A percentile compares a stretch with the other conserved stretches of the same genome.
Conservation (phyloP, 768 basidiomycete genomes). For the Lactifluus volemus region DNA sequence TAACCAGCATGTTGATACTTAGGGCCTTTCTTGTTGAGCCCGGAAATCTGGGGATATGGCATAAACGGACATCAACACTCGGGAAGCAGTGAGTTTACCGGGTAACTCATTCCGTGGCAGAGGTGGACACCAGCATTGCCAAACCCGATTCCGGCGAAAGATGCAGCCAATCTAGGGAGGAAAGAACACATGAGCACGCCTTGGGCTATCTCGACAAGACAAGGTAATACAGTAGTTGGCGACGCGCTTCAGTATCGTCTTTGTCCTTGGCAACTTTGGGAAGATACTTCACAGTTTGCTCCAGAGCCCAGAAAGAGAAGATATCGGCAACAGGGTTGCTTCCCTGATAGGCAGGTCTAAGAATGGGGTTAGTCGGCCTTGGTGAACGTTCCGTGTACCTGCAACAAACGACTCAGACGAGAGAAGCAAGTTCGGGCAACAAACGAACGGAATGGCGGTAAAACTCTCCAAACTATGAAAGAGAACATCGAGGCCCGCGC, state of each 20-base stretch:
- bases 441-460: slow-evolving; percentile 79
- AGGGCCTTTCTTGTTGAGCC: slow-evolving; percentile 89
- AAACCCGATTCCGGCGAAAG: slow-evolving; percentile 93
- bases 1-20: slow-evolving; percentile 92
- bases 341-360: slow-evolving; percentile 89
- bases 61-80: background rate
- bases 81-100: slow-evolving; percentile 36
- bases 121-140: slow-evolving; percentile 90
- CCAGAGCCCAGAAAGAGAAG: slow-evolving; percentile 90
- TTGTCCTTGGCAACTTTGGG: slow-evolving; percentile 77
- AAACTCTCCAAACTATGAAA: slow-evolving; percentile 96
- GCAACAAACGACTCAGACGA: slow-evolving; percentile 3
- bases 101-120: slow-evolving; percentile 86
- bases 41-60: slow-evolving; percentile 58
- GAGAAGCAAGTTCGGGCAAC: background rate
- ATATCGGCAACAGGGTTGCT: slow-evolving; percentile 93
- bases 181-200: background rate
- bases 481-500: slow-evolving; percentile 89
- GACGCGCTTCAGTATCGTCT: slow-evolving; percentile 73
- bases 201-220: background rate
- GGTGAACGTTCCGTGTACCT: slow-evolving; percentile 90
- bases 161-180: slow-evolving; percentile 64
- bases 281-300: slow-evolving; percentile 80
- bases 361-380: slow-evolving; percentile 81
- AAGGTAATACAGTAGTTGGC: slow-evolving; percentile 75